Evolutionary conservation across 192 early-diverging fungal genomes (phyloP), one percentile per base, ranked within the genome.

Genomic region (Bifiguratus adelaidae): DNA sequence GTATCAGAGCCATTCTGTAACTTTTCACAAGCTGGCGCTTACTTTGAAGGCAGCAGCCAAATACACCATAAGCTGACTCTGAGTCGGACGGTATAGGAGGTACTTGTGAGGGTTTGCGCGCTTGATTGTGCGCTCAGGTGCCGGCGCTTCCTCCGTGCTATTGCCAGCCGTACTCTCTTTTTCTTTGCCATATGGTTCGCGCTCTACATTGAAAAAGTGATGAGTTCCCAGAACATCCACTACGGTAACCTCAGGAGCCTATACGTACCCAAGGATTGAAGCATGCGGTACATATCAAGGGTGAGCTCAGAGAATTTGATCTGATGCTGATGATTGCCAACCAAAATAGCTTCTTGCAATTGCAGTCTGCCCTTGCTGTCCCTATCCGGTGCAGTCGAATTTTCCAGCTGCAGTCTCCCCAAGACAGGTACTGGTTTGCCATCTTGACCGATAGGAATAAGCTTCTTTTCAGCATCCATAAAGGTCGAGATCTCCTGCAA

Each of bases 301-400:
- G 90, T 95, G 26, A 97, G 70, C 61, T 97, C 92, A 0, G 92
- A 93, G 59, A 98, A 98, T 51, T 97, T 96, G 61, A 95, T 92
- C 64, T 98, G 93, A 32, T 87, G 89, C 30, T 88, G 87, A 46
- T 86, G 83, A 60, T 93, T 97, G 20, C 95, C 93, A 33, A 96
- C 92, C 26, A 98, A 67, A 36, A 98, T 94, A 0, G 90, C 93
- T 67, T 98, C 92, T 64, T 95, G 93, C 15, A 98, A 68, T 33
- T 73, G 70, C 24, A 91, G 52, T 47, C 65, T 72, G 3, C 66
- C 60, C 8, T 56, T 45, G 2, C 71, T 67, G 23, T 88, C 79
- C 47, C 79, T 85, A 44, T 85, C 80, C 33, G 66, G 58, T 35
- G 55, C 56, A 9, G 56, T 44, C 32, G 64, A 59, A 28, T 62